Conservation (phyloP, 164 flowering plant genomes). For the Berberis vulgaris region DNA sequence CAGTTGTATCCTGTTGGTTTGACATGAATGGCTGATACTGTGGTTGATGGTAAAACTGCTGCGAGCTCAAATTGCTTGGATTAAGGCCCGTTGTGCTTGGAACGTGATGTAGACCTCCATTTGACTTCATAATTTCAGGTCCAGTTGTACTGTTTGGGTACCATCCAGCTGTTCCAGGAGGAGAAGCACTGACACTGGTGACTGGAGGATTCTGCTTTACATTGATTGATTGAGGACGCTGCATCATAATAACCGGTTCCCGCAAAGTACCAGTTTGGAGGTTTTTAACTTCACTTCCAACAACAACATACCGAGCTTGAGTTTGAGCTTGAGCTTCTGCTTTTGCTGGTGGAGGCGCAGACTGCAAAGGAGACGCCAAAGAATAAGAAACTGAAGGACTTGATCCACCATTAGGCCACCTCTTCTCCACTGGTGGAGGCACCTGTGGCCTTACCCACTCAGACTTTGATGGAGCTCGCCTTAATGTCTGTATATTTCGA, state of each 20-base stretch:
- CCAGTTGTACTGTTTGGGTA: constrained; percentile 23
- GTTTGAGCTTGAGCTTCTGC: neutral
- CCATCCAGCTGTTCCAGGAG: constrained; percentile 41
- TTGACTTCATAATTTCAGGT: constrained; percentile 32
- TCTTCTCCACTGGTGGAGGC: constrained; percentile 30
- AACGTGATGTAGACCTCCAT: constrained; percentile 18
- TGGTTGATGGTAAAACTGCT: constrained; percentile 36
- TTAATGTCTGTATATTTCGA: constrained; percentile 36
- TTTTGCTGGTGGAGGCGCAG: constrained; percentile 24
- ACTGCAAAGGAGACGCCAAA: constrained; percentile 35
- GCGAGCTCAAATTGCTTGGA: constrained; percentile 20
- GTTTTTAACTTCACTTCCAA: constrained; percentile 40
- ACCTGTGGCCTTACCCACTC: constrained; percentile 31
- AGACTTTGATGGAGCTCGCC: constrained; percentile 31
- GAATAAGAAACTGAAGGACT: constrained; percentile 35
- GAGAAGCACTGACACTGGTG: constrained; percentile 29
- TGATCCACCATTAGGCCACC: constrained; percentile 32
- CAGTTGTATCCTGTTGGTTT: constrained; percentile 23
- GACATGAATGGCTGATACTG: constrained; percentile 23
- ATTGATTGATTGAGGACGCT: constrained; percentile 52
- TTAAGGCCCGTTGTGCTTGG: constrained; percentile 16
- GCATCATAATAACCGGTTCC: constrained; percentile 75
- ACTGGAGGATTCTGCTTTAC: constrained; percentile 16
- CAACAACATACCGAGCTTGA: constrained; percentile 19
- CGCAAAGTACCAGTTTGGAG: constrained; percentile 34